These are phyloP conservation scores for Chrysanthemum makinoi DNA, from an alignment of 129 eudicot species.

Conservation along the genomic window DNA sequence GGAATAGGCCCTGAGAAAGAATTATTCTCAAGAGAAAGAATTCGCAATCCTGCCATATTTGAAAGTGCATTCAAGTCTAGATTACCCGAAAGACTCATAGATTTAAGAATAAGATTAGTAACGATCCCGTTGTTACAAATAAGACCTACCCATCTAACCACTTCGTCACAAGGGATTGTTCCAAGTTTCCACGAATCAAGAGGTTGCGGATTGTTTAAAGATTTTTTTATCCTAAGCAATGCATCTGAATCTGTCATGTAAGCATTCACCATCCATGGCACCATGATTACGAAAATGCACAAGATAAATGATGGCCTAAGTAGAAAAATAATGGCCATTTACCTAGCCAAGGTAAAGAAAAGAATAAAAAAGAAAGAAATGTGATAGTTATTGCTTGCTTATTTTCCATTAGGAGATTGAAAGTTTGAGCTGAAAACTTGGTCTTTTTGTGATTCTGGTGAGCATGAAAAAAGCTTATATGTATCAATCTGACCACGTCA, in stretches of 20 bases:
- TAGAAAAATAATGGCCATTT: slow-evolving; percentile 31
- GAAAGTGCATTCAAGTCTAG: slow-evolving; percentile 51
- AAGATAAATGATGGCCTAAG: slow-evolving; percentile 16
- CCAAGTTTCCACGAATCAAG: slow-evolving; percentile 63
- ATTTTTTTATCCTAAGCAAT: slow-evolving; percentile 46
- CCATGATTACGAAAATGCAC: slow-evolving; percentile 20
- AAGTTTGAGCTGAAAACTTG: slow-evolving; percentile 27
- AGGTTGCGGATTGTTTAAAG: slow-evolving; percentile 39
- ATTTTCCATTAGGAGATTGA: slow-evolving; percentile 28
- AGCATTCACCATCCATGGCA: slow-evolving; percentile 22
- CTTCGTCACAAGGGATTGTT: slow-evolving; percentile 48
- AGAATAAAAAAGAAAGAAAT: slow-evolving; percentile 17
- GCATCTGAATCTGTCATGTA: slow-evolving; percentile 61
- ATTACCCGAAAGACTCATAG: slow-evolving; percentile 56
- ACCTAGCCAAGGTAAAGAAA: slow-evolving; percentile 25
- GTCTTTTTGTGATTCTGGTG: slow-evolving; percentile 32
- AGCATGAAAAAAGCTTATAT: slow-evolving; percentile 27
- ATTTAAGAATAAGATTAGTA: slow-evolving; percentile 37
- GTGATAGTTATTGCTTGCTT: slow-evolving; percentile 12
- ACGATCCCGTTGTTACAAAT: slow-evolving; percentile 45
- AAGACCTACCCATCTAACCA: slow-evolving; percentile 45
- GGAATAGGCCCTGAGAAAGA: slow-evolving; percentile 64
- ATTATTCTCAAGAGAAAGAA: slow-evolving; percentile 42
- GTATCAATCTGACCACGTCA: slow-evolving; percentile 32
- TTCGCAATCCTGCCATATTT: slow-evolving; percentile 42